These are phyloP conservation scores for Karstenula rhodostoma DNA, from an alignment of 2,329 filamentous ascomycete genomes.

Conservation along the genomic window DNA sequence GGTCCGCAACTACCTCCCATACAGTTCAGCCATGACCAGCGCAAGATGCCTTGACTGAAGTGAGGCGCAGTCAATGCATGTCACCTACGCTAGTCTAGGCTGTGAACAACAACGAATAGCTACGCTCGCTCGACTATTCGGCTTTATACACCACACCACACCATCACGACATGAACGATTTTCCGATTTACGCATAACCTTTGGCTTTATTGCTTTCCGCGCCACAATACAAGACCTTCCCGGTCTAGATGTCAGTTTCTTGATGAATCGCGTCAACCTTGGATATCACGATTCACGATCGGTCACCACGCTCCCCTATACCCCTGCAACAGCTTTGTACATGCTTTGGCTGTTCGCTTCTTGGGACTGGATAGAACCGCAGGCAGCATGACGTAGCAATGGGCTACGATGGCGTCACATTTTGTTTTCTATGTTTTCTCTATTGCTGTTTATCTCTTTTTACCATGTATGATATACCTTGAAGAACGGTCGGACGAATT, in stretches of 20 bases:
- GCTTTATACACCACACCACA: not conserved
- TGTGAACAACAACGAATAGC: not conserved
- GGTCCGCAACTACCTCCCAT: constrained; percentile 11
- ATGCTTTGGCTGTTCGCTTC: constrained; percentile 7
- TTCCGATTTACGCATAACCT: constrained; percentile 14
- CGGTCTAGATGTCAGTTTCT: constrained; percentile 1
- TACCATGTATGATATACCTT: constrained; percentile 7
- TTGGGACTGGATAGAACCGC: constrained; percentile 4
- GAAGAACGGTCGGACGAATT: not conserved
- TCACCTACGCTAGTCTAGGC: not conserved
- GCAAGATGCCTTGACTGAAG: constrained; percentile 3
- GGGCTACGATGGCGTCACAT: constrained; percentile 9
- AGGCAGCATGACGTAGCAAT: constrained; percentile 11
- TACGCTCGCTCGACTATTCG: not conserved
- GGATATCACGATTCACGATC: constrained; percentile 13
- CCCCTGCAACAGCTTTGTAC: constrained; percentile 10
- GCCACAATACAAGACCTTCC: not conserved
- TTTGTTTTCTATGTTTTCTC: constrained; percentile 6
- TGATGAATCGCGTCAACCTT: constrained; percentile 12
- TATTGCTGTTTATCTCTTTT: not conserved
- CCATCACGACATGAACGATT: constrained; percentile 10
- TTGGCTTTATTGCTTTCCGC: constrained; percentile 6
- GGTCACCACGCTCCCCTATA: constrained; percentile 7
- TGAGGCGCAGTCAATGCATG: constrained; percentile 9
- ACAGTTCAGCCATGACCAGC: constrained; percentile 7